Percentiles rank a stretch among this genome's conserved stretches.
phyloP scores from a whole-genome alignment of 1,284 basidiomycete species.

The Xanthoconium separans region DNA sequence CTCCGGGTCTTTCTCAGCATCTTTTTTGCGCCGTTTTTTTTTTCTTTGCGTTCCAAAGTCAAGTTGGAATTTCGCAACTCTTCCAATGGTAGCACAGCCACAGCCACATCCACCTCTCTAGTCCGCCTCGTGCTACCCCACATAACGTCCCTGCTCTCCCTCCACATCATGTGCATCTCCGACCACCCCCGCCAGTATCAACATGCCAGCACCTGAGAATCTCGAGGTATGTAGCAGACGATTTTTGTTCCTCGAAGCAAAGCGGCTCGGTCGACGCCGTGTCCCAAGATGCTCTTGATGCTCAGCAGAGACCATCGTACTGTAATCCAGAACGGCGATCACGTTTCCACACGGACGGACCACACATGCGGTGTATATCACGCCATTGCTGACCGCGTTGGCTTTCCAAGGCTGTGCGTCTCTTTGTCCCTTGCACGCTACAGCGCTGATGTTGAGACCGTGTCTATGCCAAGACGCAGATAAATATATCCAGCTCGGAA shows the following conservation, averaged over 20 bases:
- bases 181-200: too few relatives aligned
- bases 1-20: conserved; percentile 29
- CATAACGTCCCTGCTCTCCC: too few relatives aligned
- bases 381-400: conserved; percentile 39
- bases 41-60: too few relatives aligned
- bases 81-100: not conserved
- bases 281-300: too few relatives aligned
- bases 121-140: too few relatives aligned
- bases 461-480: conserved; percentile 64
- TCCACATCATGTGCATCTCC: too few relatives aligned
- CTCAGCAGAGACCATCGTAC: conserved; percentile 50
- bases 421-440: not conserved
- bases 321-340: conserved; percentile 35
- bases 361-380: conserved; percentile 54
- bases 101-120: too few relatives aligned
- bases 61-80: conserved; percentile 27
- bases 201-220: too few relatives aligned
- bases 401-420: conserved; percentile 57
- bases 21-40: conserved; percentile 25
- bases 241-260: too few relatives aligned
- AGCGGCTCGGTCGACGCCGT: too few relatives aligned
- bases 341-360: conserved; percentile 62
- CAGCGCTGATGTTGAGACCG: conserved; percentile 22
- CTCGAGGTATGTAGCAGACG: too few relatives aligned
- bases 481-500: conserved; percentile 47